A percentile compares a stretch with the other conserved stretches of the same genome.
These are phyloP conservation scores for Carnegiea gigantea DNA, from an alignment of 179 eudicot species.

Conservation along the genomic window DNA sequence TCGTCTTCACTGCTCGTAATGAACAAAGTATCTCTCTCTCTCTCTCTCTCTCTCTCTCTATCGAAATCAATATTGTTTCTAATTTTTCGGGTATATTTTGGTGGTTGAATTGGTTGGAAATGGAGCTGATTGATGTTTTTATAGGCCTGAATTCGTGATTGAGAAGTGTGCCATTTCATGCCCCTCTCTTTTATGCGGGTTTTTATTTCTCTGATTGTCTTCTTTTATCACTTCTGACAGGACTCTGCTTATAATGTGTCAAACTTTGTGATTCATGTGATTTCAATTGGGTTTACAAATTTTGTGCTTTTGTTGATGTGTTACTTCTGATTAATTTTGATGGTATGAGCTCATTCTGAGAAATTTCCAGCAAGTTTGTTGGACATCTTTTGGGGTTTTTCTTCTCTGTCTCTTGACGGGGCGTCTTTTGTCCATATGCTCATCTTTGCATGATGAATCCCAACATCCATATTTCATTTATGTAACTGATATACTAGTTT, in stretches of 20 bases:
- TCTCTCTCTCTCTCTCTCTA: too few relatives aligned
- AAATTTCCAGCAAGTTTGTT: not conserved
- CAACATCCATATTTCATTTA: too few relatives aligned
- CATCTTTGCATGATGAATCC: too few relatives aligned
- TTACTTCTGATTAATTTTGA: not conserved
- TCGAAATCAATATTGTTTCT: not conserved
- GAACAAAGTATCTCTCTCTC: conserved; percentile 54
- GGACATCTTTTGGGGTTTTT: not conserved
- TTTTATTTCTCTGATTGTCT: too few relatives aligned
- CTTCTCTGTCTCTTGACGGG: too few relatives aligned
- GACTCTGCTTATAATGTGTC: too few relatives aligned
- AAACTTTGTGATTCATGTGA: not conserved
- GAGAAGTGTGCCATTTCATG: not conserved
- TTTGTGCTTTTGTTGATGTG: not conserved
- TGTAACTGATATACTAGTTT: too few relatives aligned
- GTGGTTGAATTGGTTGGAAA: not conserved
- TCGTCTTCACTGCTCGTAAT: conserved; percentile 71
- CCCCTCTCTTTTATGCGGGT: too few relatives aligned
- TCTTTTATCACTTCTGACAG: too few relatives aligned
- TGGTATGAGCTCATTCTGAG: not conserved
- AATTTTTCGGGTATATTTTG: too few relatives aligned
- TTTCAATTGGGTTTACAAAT: not conserved
- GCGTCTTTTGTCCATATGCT: too few relatives aligned
- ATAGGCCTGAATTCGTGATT: not conserved
- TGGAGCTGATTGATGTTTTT: not conserved